phyloP scores from a whole-genome alignment of 352 stramenopile genomes.

The Phytopythium mirpurense region DNA sequence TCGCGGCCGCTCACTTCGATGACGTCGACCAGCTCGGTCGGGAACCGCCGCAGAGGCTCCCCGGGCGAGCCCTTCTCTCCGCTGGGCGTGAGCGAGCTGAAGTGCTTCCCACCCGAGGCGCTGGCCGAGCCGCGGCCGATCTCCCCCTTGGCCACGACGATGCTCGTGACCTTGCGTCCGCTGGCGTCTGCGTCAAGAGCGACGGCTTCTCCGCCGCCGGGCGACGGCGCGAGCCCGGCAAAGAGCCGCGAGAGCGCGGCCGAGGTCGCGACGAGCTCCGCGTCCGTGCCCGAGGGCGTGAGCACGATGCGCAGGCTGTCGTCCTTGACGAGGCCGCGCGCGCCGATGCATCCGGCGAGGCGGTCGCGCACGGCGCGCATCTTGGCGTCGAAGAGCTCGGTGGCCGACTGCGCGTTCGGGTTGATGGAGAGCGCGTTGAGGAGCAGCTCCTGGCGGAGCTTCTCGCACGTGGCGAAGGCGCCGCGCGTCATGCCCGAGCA shows the following conservation, averaged over 20 bases:
- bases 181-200: conserved; percentile 12
- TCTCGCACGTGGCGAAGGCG: conserved; percentile 62
- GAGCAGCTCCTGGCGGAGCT: conserved; percentile 65
- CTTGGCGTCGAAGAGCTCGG: conserved; percentile 61
- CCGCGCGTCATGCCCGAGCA: conserved; percentile 72
- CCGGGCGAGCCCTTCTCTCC: conserved; percentile 39
- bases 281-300: conserved; percentile 83
- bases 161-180: conserved; percentile 64
- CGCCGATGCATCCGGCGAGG: conserved; percentile 48
- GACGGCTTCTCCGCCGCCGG: conserved; percentile 18
- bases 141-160: conserved; percentile 80
- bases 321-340: conserved; percentile 46
- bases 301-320: conserved; percentile 56
- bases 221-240: conserved; percentile 25
- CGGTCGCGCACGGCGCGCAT: conserved; percentile 51
- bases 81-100: conserved; percentile 75
- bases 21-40: conserved; percentile 54
- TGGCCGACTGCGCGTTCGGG: conserved; percentile 64
- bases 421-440: conserved; percentile 82
- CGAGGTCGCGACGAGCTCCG: conserved; percentile 76
- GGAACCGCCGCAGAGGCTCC: conserved; percentile 52
- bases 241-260: conserved; percentile 62
- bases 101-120: conserved; percentile 73
- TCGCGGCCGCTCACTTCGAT: conserved; percentile 55
- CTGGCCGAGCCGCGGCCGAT: conserved; percentile 77